Base-by-base conservation (phyloP, 2,329 filamentous ascomycete species). In the Zasmidium angulare region DNA sequence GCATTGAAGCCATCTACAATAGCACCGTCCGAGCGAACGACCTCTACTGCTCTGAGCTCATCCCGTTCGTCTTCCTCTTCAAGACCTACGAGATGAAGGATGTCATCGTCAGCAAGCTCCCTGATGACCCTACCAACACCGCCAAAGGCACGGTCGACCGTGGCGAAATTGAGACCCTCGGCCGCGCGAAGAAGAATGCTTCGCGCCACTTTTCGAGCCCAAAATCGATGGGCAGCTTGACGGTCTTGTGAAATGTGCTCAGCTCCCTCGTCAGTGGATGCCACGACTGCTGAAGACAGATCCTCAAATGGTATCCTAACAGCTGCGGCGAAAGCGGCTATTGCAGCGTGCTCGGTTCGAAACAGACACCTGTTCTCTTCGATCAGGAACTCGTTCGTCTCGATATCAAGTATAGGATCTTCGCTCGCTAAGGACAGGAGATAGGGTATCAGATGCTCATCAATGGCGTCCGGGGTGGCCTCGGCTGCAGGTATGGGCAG, bases 101-200 rank as follows among this genome's bases (percentile, higher is more conserved):
- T 58, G 36, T 67, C 66, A 19, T 60, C 63, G n/a, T 54, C 40
- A 9, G 51, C 58, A n/a, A 63, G 24, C 48, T 66, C 65, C 31
- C 55, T 46, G 2, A 63, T 63, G 1, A 75, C 72, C 12, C 78
- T 75, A 4, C 81, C 81, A n/a, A 82, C 70, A 0, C 86, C 86
- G 29, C 86, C 85, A 72, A 87, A 88, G 2, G 84, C 84, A 29
- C 79, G 78, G 67, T 86, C 85, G 20, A 86, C 81, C 62, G 81
- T 81, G 17, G 77, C 75, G 70, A 83, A 87, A 46, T 82, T 82
- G 49, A 88, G 76, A 1, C 78, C 80, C 61, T 81, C 80, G 0
- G 78, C 80, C 20, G 81, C 81, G 65, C 83, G 82, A 91, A 86
- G 79, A 50, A 89, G 69, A 1, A 89, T 65, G 0, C 85, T 83